A percentile compares a stretch with the other conserved stretches of the same genome.
These are phyloP conservation scores for Penicillium sp. DNA, from an alignment of 2,329 filamentous ascomycete species.

Conservation along the genomic window DNA sequence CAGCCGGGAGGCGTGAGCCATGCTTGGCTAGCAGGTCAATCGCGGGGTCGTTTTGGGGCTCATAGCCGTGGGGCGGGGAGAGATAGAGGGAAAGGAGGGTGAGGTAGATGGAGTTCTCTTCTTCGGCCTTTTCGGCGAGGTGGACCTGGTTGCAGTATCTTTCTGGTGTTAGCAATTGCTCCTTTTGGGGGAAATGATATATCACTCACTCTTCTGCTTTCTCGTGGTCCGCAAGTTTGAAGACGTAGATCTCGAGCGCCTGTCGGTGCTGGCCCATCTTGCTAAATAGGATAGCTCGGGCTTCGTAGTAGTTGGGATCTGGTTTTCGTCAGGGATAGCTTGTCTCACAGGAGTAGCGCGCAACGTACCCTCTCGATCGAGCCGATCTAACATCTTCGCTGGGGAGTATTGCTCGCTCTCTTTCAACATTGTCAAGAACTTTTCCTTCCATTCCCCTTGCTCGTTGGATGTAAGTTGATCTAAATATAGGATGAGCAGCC, in stretches of 20 bases:
- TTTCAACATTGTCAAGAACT: constrained; percentile 71
- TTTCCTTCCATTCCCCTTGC: constrained; percentile 55
- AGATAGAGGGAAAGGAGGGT: constrained; percentile 87
- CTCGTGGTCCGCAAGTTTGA: constrained; percentile 78
- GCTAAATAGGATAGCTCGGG: constrained; percentile 83
- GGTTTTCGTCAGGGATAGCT: constrained; percentile 5
- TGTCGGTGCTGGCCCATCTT: constrained; percentile 96
- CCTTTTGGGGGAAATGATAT: background rate
- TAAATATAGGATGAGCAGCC: constrained; percentile 71
- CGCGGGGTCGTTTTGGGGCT: constrained; percentile 72
- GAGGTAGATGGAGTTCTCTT: constrained; percentile 80
- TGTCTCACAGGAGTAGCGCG: background rate
- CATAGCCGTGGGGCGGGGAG: constrained; percentile 69
- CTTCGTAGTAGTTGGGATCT: constrained; percentile 86
- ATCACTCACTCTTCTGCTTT: constrained; percentile 85
- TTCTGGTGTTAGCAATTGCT: constrained; percentile 12
- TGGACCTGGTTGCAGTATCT: constrained; percentile 89
- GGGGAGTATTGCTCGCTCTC: constrained; percentile 78
- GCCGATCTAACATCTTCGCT: constrained; percentile 69
- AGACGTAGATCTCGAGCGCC: constrained; percentile 95
- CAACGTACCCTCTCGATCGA: constrained; percentile 72
- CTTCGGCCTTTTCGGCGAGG: constrained; percentile 56
- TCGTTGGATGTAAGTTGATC: constrained; percentile 47
- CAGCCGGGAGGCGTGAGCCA: constrained; percentile 83
- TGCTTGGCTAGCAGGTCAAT: constrained; percentile 87